These are phyloP conservation scores for Colletotrichum melonis DNA, from an alignment of 2,329 filamentous ascomycete species.

Conservation along the genomic window DNA sequence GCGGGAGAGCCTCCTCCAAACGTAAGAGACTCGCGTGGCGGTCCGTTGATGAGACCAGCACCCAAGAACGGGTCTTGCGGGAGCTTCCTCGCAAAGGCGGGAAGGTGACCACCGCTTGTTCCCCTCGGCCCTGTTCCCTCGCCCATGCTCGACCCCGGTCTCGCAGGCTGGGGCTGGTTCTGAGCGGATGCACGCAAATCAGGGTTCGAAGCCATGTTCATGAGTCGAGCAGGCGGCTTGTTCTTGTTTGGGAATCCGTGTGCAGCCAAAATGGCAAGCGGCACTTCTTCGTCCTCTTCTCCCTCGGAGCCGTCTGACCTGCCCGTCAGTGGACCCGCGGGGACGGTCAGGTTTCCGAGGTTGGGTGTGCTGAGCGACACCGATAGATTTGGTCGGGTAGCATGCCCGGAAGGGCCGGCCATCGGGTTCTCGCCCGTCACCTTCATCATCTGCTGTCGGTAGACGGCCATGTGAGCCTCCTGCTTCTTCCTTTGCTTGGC, in stretches of 20 bases:
- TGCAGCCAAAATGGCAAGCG: conserved; percentile 85
- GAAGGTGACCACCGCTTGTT: conserved; percentile 65
- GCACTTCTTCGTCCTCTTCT: conserved; percentile 91
- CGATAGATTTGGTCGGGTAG: conserved; percentile 64
- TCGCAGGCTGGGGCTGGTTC: conserved; percentile 54
- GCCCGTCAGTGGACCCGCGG: conserved; percentile 48
- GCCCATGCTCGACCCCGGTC: conserved; percentile 68
- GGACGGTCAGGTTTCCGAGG: conserved; percentile 54
- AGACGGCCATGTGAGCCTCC: conserved; percentile 89
- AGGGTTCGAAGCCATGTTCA: conserved; percentile 74
- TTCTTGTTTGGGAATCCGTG: conserved; percentile 88
- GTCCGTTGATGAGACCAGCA: conserved; percentile 77
- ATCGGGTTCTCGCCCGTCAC: conserved; percentile 80
- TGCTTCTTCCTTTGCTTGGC: conserved; percentile 86
- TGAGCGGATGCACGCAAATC: conserved; percentile 71
- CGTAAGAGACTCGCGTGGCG: conserved; percentile 79
- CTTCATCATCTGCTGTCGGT: conserved; percentile 97
- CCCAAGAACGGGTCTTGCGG: conserved; percentile 89
- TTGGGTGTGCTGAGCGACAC: conserved; percentile 73
- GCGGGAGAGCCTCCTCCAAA: conserved; percentile 69
- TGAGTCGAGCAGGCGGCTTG: conserved; percentile 77
- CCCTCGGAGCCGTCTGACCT: conserved; percentile 67
- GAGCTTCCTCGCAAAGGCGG: conserved; percentile 84
- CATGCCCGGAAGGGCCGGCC: conserved; percentile 62
- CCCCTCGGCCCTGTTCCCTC: conserved; percentile 52